Percentiles rank a stretch among this genome's conserved stretches.
Evolutionary conservation across 176 grass and related monocot species (phyloP).

Genomic region (Tillandsia fasciculata): DNA sequence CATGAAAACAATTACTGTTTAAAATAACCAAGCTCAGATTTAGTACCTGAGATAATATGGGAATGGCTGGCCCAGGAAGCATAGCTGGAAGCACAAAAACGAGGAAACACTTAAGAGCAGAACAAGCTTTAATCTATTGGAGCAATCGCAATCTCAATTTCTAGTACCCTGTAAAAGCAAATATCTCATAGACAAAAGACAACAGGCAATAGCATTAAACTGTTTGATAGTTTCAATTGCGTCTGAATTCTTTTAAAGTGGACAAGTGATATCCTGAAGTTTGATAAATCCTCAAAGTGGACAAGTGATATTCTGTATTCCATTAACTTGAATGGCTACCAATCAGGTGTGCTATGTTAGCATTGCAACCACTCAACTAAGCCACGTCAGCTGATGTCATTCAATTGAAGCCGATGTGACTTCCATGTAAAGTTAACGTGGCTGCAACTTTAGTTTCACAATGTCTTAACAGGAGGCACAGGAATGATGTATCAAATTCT

Average conservation of each 20-base stretch:
- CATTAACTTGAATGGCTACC: too few species aligned
- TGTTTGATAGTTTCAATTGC: background rate
- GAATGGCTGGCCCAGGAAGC: slow-evolving; percentile 80
- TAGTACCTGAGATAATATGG: slow-evolving; percentile 79
- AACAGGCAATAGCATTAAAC: background rate
- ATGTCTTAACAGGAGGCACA: too few species aligned
- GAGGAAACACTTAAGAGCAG: background rate
- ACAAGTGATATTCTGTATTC: too few species aligned
- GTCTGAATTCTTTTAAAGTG: too few species aligned
- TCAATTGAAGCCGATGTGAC: too few species aligned
- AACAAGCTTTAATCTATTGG: background rate
- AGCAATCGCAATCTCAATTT: background rate
- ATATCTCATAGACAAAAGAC: background rate
- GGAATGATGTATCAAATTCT: too few species aligned
- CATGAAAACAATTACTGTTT: background rate
- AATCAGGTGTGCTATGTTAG: too few species aligned
- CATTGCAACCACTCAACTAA: too few species aligned
- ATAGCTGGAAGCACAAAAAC: slow-evolving; percentile 36
- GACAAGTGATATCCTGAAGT: too few species aligned
- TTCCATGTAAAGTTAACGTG: too few species aligned
- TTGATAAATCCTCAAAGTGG: background rate
- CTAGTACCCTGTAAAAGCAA: background rate
- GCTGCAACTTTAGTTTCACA: too few species aligned
- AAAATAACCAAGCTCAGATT: background rate
- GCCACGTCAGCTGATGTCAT: too few species aligned